These are phyloP conservation scores for Rubroshorea leprosula DNA, from an alignment of 345 rosid genomes.

Conservation along the genomic window DNA sequence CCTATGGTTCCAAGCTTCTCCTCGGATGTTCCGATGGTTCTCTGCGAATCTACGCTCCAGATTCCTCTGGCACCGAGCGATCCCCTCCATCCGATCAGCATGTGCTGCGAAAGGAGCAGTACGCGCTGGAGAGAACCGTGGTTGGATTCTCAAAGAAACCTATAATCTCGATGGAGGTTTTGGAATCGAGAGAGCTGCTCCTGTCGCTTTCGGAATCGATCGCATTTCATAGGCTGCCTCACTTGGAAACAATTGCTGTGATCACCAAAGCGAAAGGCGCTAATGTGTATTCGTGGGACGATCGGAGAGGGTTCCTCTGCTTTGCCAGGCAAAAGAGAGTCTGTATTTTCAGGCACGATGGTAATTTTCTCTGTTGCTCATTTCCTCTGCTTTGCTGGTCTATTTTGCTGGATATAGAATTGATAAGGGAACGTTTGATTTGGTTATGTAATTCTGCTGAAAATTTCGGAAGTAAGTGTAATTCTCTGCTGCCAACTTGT, in stretches of 20 bases:
- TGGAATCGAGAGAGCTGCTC: constrained; percentile 68
- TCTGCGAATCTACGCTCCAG: constrained; percentile 75
- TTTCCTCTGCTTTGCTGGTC: not conserved
- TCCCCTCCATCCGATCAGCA: constrained; percentile 38
- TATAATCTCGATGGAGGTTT: constrained; percentile 62
- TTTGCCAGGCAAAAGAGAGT: constrained; percentile 92
- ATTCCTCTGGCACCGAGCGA: constrained; percentile 45
- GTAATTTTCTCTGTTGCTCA: constrained; percentile 31
- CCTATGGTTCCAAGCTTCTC: constrained; percentile 66
- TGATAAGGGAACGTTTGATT: no score
- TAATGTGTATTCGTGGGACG: constrained; percentile 89
- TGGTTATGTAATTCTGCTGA: not conserved
- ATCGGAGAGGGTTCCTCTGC: constrained; percentile 82
- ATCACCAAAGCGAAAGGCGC: constrained; percentile 93
- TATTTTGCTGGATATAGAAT: no score
- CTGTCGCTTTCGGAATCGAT: constrained; percentile 88
- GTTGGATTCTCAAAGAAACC: constrained; percentile 76
- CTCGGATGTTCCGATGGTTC: constrained; percentile 91
- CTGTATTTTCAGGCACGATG: constrained; percentile 86
- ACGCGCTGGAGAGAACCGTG: constrained; percentile 53
- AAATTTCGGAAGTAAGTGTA: not conserved
- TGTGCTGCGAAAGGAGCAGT: constrained; percentile 48
- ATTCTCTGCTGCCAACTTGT: not conserved
- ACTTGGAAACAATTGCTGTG: constrained; percentile 82
- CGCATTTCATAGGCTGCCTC: constrained; percentile 79